Base-by-base conservation (phyloP, 192 early-diverging fungal genomes). In the Entomortierella beljakovae region DNA sequence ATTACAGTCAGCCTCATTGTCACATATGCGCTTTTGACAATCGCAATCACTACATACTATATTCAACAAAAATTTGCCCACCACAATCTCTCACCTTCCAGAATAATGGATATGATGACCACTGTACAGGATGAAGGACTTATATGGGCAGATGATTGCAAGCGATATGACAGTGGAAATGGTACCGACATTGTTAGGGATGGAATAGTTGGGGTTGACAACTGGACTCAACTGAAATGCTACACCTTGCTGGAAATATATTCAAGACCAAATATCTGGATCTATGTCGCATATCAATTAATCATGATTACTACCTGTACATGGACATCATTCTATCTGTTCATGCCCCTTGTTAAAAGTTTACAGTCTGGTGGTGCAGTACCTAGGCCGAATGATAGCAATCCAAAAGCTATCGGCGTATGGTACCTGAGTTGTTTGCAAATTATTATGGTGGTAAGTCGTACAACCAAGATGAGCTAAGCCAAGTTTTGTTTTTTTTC, bases 351-450 rank as follows among this genome's bases (percentile, higher is more conserved):
- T 13, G 31, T 79, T 28, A 51, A 37, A 22, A 52, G 65, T 40
- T n/a, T n/a, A n/a, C 63, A 74, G 54, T 62, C 56, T 35, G 42
- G 58, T 26, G 62, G 66, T 3, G 42, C 61, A 31, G 54, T 79
- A 13, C 63, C 48, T 29, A 46, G 63, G 3, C 71, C 63, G 2
- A 22, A 64, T 13, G 75, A 70, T 32, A 60, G 61, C 42, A 62
- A 79, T 37, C 69, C 64, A 57, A 65, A 64, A 40, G 75, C 75
- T 9, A 55, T 79, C 18, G 75, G 75, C 2, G 55, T 70, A 15
- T 79, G 75, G 75, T 79, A 79, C 26, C 40, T 79, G 23, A 35
- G 52, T 18, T 64, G 60, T 40, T 20, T 79, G 9, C 23, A 54
- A 16, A 38, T 59, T 38, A 20, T 79, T 1, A 48, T 33, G 15